Evolutionary conservation across 768 basidiomycete species (phyloP), one percentile per base, ranked within the genome.

Genomic region (Auricularia sp.): DNA sequence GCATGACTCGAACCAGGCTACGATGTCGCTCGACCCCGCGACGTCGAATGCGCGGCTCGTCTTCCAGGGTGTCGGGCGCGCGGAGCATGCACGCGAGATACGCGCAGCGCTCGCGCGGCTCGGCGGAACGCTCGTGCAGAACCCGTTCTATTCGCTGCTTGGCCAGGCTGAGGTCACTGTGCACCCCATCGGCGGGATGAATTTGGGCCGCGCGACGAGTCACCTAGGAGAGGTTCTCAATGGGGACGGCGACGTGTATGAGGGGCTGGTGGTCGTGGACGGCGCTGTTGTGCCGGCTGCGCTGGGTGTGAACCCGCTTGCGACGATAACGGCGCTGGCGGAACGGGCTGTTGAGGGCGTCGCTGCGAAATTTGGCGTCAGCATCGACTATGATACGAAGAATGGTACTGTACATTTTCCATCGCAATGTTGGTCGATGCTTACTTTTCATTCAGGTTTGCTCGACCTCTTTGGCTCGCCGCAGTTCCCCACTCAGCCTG

Each of bases 241-340:
- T 35, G 36, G 34, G 10, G 53, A 21, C 3, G 54, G 29, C 12
- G 62, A 23, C 10, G 62, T 63, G 44, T 51, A 63, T 54, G 33
- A 33, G 16, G 62, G 62, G 16, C 23, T 63, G 47, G 34, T 54
- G 23, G 47, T 63, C 23, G 39, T 51, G 12, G 62, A 63, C 35
- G 62, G 47, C 8, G 44, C 62, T 7, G 29, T 63, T 10, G 54
- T 63, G n/a, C 62, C 62, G 10, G 36, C 62, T 16, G 47, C 62
- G 21, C 53, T 63, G 3, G 62, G 62, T 6, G 62, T 63, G 21
- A 63, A 63, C 62, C 62, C 62, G 34, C 36, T 63, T 44, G 47
- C 54, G 21, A 63, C 62, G 4, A 63, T 63, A 47, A 63, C 47
- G 35, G 62, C 62, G 21, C 62, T 63, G 3, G 62, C 62, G 18